These are phyloP conservation scores for Excoecaria agallocha DNA, from an alignment of 345 rosid genomes.

Conservation along the genomic window DNA sequence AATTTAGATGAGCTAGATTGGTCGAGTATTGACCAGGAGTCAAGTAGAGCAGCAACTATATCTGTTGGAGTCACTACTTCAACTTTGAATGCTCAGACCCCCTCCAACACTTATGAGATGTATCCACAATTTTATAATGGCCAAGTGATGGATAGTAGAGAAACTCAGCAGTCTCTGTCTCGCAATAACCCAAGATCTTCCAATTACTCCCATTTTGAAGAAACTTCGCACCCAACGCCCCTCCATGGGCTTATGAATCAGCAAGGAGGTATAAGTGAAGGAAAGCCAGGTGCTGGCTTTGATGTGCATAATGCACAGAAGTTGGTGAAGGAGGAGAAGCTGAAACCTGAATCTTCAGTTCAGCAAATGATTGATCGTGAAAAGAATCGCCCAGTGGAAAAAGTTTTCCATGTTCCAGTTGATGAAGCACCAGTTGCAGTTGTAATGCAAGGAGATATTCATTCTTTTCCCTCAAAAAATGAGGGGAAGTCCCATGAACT, in stretches of 20 bases:
- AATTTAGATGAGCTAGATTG: constrained; percentile 30
- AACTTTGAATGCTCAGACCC: constrained; percentile 23
- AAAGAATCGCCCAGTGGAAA: constrained; percentile 30
- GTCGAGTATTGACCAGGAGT: constrained; percentile 20
- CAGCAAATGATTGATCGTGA: constrained; percentile 45
- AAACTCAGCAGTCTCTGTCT: constrained; percentile 33
- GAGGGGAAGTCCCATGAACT: constrained; percentile 48
- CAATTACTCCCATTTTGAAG: constrained; percentile 28
- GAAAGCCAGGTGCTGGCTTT: constrained; percentile 29
- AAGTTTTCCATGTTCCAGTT: constrained; percentile 24
- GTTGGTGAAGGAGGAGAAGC: constrained; percentile 33
- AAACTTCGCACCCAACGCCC: constrained; percentile 35
- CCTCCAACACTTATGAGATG: constrained; percentile 34
- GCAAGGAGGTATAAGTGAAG: constrained; percentile 38
- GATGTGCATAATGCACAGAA: constrained; percentile 36
- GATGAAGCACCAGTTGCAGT: constrained; percentile 37
- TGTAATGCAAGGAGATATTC: constrained; percentile 31
- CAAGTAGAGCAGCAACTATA: constrained; percentile 5
- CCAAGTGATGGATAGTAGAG: constrained; percentile 33
- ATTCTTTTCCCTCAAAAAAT: constrained; percentile 30
- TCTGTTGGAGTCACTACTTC: too few relatives aligned
- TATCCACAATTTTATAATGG: constrained; percentile 35
- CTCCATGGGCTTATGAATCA: constrained; percentile 37
- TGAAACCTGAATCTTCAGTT: constrained; percentile 44
- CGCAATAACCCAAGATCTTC: constrained; percentile 32